phyloP scores from a whole-genome alignment of 345 rosid genomes.

The Gossypium turneri region DNA sequence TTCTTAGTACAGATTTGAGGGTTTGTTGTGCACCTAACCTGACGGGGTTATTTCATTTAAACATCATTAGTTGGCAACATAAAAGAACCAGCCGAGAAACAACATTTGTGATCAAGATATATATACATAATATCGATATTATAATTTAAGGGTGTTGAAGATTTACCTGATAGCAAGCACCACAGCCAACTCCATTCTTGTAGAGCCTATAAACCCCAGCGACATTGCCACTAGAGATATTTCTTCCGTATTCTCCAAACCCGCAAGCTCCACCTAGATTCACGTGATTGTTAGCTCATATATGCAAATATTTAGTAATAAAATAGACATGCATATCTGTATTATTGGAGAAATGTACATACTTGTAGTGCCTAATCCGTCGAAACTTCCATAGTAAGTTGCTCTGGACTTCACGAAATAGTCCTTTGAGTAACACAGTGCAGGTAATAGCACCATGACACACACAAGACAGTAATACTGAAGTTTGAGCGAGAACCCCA shows the following conservation, averaged over 20 bases:
- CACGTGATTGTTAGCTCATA: not conserved
- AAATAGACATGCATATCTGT: conserved; percentile 13
- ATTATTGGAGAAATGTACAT: conserved; percentile 22
- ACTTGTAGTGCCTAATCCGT: conserved; percentile 76
- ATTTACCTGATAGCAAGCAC: conserved; percentile 88
- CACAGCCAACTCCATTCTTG: conserved; percentile 77
- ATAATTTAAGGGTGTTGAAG: not conserved
- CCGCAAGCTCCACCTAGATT: conserved; percentile 78
- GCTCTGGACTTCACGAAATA: conserved; percentile 54
- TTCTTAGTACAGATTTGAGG: conserved; percentile 52
- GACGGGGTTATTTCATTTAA: not conserved
- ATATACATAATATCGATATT: no score
- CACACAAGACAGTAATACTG: conserved; percentile 12
- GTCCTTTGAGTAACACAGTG: conserved; percentile 32
- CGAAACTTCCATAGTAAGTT: conserved; percentile 77
- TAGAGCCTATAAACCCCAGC: conserved; percentile 71
- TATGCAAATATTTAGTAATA: not conserved
- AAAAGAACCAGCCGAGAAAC: not conserved
- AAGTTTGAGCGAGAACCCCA: conserved; percentile 21
- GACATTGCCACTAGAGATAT: conserved; percentile 61
- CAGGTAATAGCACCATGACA: conserved; percentile 40
- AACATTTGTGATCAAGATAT: no score
- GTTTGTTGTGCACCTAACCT: conserved; percentile 66
- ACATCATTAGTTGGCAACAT: not conserved
- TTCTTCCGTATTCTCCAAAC: conserved; percentile 70